Percentiles rank a stretch among this genome's conserved stretches.
Conservation (phyloP, 2,329 filamentous ascomycete genomes). For the Xylaria hypoxylon region DNA sequence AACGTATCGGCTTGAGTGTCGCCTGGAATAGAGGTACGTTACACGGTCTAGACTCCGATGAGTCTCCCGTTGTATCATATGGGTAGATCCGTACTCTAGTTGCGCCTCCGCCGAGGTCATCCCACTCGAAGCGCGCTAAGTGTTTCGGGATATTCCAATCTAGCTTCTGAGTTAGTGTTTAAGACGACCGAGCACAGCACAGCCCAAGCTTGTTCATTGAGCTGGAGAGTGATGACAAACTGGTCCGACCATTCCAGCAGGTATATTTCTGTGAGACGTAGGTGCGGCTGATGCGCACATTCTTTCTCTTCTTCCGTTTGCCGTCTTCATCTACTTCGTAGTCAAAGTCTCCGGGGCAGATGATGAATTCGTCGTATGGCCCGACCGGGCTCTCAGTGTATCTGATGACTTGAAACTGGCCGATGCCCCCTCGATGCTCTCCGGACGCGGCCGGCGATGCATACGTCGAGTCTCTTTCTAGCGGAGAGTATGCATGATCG, state of each 20-base stretch:
- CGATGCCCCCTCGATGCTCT: conserved; percentile 58
- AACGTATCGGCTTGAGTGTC: conserved; percentile 57
- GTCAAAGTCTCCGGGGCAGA: conserved; percentile 60
- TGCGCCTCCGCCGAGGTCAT: conserved; percentile 51
- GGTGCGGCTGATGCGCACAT: conserved; percentile 62
- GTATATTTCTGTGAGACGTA: conserved; percentile 66
- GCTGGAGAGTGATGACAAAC: conserved; percentile 50
- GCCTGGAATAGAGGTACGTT: conserved; percentile 59
- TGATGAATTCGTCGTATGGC: conserved; percentile 64
- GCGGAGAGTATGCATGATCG: conserved; percentile 58
- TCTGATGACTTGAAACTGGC: conserved; percentile 63
- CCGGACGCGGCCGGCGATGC: conserved; percentile 51
- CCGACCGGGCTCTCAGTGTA: conserved; percentile 64
- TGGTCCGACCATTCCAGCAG: conserved; percentile 64
- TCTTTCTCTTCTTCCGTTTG: conserved; percentile 51
- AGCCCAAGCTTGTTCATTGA: neutral
- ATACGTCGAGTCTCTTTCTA: conserved; percentile 58
- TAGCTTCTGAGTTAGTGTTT: conserved; percentile 40
- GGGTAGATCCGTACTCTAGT: conserved; percentile 60
- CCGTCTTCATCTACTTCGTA: conserved; percentile 53
- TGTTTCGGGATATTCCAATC: conserved; percentile 70
- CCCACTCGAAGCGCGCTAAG: conserved; percentile 63
- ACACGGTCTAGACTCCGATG: conserved; percentile 51
- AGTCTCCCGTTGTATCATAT: conserved; percentile 52
- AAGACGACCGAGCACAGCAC: too few species aligned